These are phyloP conservation scores for Chrysanthemum seticuspe DNA, from an alignment of 129 eudicot genomes.

Conservation along the genomic window DNA sequence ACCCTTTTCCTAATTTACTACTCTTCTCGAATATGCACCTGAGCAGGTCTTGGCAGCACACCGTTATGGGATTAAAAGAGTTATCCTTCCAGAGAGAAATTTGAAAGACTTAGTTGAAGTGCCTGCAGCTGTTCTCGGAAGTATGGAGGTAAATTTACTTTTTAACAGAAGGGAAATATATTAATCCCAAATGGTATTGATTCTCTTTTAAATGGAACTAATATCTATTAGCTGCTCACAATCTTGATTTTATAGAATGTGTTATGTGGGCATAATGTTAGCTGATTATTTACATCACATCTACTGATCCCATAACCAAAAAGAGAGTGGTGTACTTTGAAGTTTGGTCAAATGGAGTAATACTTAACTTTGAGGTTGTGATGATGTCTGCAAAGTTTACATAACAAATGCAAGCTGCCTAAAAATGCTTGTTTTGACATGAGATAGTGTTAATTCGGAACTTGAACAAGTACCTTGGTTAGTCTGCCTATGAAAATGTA, in stretches of 20 bases:
- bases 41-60: slow-evolving; percentile 96
- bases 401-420: not conserved
- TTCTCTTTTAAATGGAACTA: not conserved
- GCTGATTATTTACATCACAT: too few relatives aligned
- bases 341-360: slow-evolving; percentile 1
- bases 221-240: too few relatives aligned
- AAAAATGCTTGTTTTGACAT: not conserved
- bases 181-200: not conserved
- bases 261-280: too few relatives aligned
- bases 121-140: slow-evolving; percentile 77
- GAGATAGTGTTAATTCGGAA: not conserved
- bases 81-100: slow-evolving; percentile 89
- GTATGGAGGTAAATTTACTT: slow-evolving; percentile 63
- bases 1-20: not conserved
- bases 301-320: not conserved
- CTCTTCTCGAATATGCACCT: slow-evolving; percentile 6
- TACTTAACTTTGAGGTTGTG: not conserved
- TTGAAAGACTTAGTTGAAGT: slow-evolving; percentile 89
- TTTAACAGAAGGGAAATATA: not conserved
- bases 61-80: slow-evolving; percentile 90
- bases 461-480: not conserved
- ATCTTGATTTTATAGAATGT: too few relatives aligned
- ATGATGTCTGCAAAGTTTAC: not conserved
- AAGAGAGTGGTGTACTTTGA: not conserved
- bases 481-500: not conserved